phyloP scores from a whole-genome alignment of 257 asterid species.

The Coffea eugenioides region DNA sequence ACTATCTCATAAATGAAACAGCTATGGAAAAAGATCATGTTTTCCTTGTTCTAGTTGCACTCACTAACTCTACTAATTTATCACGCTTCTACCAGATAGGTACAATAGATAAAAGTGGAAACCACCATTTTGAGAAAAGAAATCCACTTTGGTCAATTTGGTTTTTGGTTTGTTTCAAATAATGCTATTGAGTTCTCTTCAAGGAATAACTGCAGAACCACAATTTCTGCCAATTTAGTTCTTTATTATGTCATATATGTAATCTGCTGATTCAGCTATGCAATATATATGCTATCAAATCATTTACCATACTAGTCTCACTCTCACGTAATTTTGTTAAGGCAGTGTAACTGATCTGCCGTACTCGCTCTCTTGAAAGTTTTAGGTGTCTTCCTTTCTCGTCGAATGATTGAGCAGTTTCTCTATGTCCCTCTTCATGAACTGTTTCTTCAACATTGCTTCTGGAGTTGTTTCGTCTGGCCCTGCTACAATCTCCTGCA shows the following conservation, averaged over 20 bases:
- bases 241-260: background rate
- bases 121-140: background rate
- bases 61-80: background rate
- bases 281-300: slow-evolving; percentile 37
- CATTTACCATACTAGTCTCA: slow-evolving; percentile 24
- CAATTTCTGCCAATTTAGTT: background rate
- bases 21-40: background rate
- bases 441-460: slow-evolving; percentile 48
- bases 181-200: background rate
- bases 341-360: slow-evolving; percentile 60
- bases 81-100: background rate
- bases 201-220: slow-evolving; percentile 10
- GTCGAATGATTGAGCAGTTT: slow-evolving; percentile 59
- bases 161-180: background rate
- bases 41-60: background rate
- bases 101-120: background rate
- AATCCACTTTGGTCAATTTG: background rate
- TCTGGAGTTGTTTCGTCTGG: slow-evolving; percentile 56
- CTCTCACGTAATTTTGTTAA: slow-evolving; percentile 41
- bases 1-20: background rate
- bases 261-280: slow-evolving; percentile 6
- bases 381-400: slow-evolving; percentile 51
- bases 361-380: slow-evolving; percentile 70
- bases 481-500: slow-evolving; percentile 55
- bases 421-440: slow-evolving; percentile 35